Evolutionary conservation across 495 filamentous ascomycete genomes (phyloP).

Genomic region (Polyplosphaeria fusca): DNA sequence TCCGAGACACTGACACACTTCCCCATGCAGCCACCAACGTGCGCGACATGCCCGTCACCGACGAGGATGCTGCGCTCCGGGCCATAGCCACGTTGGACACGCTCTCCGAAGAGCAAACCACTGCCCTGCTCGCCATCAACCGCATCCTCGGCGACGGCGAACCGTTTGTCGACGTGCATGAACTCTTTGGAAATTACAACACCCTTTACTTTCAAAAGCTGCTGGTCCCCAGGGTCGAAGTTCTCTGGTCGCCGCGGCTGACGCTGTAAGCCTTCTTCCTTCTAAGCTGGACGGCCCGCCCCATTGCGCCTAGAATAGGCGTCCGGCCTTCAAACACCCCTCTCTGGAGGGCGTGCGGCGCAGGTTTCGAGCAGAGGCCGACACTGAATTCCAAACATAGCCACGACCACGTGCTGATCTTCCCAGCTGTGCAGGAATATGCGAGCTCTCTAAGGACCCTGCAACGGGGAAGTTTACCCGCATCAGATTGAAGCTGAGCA

Average conservation of each 20-base stretch:
- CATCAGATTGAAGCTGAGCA: conserved; percentile 40
- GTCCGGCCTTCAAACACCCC: neutral
- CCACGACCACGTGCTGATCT: conserved; percentile 1
- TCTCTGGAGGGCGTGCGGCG: conserved; percentile 1
- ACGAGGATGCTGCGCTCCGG: conserved; percentile 40
- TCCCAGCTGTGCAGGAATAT: conserved; percentile 41
- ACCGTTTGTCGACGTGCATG: conserved; percentile 40
- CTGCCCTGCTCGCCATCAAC: conserved; percentile 29
- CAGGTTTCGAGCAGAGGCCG: conserved; percentile 4
- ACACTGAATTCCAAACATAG: neutral
- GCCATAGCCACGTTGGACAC: conserved; percentile 35
- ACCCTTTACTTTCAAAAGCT: conserved; percentile 39
- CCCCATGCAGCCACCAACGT: conserved; percentile 10
- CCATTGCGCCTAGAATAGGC: neutral
- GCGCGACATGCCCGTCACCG: conserved; percentile 37
- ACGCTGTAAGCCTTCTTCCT: conserved; percentile 29
- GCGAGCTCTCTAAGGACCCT: conserved; percentile 38
- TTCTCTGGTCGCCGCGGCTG: conserved; percentile 38
- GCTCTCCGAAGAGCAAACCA: conserved; percentile 32
- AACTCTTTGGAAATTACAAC: conserved; percentile 38
- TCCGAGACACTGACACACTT: neutral
- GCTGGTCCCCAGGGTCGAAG: conserved; percentile 37
- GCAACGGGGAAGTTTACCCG: conserved; percentile 36
- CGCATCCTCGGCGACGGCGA: conserved; percentile 27
- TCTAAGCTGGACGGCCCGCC: conserved; percentile 1